phyloP scores from a whole-genome alignment of 441 rosid species.

The Capsella rubella region DNA sequence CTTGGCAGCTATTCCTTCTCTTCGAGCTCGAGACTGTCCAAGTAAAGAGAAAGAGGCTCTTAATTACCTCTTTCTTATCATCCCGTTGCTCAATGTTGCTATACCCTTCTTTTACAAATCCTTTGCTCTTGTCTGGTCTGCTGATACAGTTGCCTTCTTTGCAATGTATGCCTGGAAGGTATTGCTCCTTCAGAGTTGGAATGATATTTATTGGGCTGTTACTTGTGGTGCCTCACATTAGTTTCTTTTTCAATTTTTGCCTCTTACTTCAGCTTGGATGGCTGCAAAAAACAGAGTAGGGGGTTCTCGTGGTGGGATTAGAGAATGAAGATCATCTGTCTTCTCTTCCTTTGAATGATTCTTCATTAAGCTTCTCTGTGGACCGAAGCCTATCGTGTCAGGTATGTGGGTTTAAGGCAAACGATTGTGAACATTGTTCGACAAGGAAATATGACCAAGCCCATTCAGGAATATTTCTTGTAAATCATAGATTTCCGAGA shows the following conservation, averaged over 20 bases:
- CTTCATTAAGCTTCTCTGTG: slow-evolving; percentile 21
- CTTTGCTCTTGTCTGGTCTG: slow-evolving; percentile 94
- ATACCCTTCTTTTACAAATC: slow-evolving; percentile 96
- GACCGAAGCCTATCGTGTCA: neutral
- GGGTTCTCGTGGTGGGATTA: slow-evolving; percentile 22
- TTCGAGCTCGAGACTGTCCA: slow-evolving; percentile 93
- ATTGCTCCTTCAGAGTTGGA: slow-evolving; percentile 21
- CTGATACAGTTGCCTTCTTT: slow-evolving; percentile 85
- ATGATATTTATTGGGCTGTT: neutral
- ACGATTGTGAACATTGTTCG: slow-evolving; percentile 34
- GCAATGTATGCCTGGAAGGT: slow-evolving; percentile 99
- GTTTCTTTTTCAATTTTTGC: neutral
- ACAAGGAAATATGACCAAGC: slow-evolving; percentile 12
- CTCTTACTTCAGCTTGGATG: slow-evolving; percentile 69
- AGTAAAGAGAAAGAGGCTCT: slow-evolving; percentile 94
- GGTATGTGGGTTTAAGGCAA: slow-evolving; percentile 26
- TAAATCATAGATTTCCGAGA: slow-evolving; percentile 37
- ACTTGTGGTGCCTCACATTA: slow-evolving; percentile 4
- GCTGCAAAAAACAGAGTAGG: slow-evolving; percentile 62
- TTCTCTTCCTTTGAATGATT: slow-evolving; percentile 27
- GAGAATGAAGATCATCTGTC: slow-evolving; percentile 24
- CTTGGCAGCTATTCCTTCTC: slow-evolving; percentile 87
- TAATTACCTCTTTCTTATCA: slow-evolving; percentile 81
- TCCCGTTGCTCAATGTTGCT: slow-evolving; percentile 80
- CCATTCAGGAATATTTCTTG: slow-evolving; percentile 16